phyloP scores from a whole-genome alignment of 2,329 filamentous ascomycete genomes.

The Exophiala viscosa region DNA sequence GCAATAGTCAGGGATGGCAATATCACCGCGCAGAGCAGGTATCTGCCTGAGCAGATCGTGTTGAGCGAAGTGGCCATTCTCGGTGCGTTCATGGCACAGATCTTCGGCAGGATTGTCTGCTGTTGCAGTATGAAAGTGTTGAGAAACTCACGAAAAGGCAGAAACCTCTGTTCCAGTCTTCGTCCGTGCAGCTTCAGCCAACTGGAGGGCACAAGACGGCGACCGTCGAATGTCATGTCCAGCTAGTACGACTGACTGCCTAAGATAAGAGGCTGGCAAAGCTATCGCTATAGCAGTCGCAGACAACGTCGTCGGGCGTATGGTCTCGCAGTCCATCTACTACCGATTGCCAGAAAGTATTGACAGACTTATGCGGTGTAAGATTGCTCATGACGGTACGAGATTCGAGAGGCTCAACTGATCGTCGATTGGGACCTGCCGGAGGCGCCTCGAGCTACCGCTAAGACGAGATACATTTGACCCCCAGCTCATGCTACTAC shows the following conservation, averaged over 20 bases:
- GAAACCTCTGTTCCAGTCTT: conserved; percentile 79
- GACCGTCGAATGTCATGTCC: conserved; percentile 68
- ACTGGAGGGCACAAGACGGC: conserved; percentile 76
- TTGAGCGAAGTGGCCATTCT: conserved; percentile 81
- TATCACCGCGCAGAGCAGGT: conserved; percentile 69
- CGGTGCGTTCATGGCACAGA: conserved; percentile 21
- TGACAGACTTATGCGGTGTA: neutral
- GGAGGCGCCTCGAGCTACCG: no score
- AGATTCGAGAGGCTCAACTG: neutral
- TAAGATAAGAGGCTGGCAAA: neutral
- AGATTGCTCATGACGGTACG: neutral
- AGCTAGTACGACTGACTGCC: conserved; percentile 60
- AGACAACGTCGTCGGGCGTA: neutral
- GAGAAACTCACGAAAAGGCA: conserved; percentile 71
- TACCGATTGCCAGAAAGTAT: neutral
- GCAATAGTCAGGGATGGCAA: conserved; percentile 78
- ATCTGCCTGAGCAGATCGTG: conserved; percentile 84
- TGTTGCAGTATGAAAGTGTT: conserved; percentile 53
- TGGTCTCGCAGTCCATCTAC: neutral
- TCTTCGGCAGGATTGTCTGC: neutral
- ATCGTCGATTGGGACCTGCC: no score
- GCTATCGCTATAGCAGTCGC: neutral
- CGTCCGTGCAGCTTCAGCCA: conserved; percentile 82
- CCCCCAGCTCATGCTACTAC: no score
- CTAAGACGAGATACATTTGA: no score